A percentile compares a stretch with the other conserved stretches of the same genome.
Conservation (phyloP, 768 basidiomycete species). For the Podaxis sp. region DNA sequence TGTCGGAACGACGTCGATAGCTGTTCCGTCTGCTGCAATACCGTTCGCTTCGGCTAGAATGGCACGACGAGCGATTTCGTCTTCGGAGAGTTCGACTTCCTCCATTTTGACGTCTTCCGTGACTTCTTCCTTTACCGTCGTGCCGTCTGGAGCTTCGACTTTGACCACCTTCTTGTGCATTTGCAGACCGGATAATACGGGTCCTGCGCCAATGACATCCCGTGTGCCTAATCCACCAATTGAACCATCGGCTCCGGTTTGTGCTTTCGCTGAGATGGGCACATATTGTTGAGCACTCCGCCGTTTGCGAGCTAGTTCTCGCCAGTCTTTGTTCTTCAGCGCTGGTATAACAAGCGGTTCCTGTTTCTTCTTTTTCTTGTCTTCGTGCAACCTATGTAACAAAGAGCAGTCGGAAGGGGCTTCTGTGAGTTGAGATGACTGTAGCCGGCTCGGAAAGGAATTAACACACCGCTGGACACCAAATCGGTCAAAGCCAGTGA, state of each 20-base stretch:
- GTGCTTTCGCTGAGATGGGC: conserved; percentile 56
- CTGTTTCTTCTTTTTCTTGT: conserved; percentile 41
- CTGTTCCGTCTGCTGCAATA: conserved; percentile 34
- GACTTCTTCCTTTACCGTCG: conserved; percentile 19
- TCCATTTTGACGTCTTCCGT: conserved; percentile 29
- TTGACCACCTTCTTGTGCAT: conserved; percentile 33
- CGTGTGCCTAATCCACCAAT: conserved; percentile 74
- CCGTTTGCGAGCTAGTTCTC: conserved; percentile 70
- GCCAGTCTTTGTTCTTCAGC: conserved; percentile 88
- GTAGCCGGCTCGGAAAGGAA: conserved; percentile 22
- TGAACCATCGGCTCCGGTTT: conserved; percentile 66
- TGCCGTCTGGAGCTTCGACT: conserved; percentile 24
- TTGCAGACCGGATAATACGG: conserved; percentile 68
- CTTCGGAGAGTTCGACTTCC: conserved; percentile 61
- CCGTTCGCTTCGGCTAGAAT: conserved; percentile 59
- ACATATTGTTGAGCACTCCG: conserved; percentile 55
- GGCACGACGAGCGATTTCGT: conserved; percentile 78
- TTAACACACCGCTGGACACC: conserved; percentile 84
- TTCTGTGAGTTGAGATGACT: conserved; percentile 77
- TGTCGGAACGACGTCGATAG: conserved; percentile 64
- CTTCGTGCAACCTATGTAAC: conserved; percentile 40
- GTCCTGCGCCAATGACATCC: conserved; percentile 77
- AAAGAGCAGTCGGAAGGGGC: conserved; percentile 27
- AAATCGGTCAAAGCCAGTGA: conserved; percentile 69
- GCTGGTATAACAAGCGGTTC: conserved; percentile 84